These are phyloP conservation scores for Aspergillus cejpii DNA, from an alignment of 2,329 filamentous ascomycete genomes.

Conservation along the genomic window DNA sequence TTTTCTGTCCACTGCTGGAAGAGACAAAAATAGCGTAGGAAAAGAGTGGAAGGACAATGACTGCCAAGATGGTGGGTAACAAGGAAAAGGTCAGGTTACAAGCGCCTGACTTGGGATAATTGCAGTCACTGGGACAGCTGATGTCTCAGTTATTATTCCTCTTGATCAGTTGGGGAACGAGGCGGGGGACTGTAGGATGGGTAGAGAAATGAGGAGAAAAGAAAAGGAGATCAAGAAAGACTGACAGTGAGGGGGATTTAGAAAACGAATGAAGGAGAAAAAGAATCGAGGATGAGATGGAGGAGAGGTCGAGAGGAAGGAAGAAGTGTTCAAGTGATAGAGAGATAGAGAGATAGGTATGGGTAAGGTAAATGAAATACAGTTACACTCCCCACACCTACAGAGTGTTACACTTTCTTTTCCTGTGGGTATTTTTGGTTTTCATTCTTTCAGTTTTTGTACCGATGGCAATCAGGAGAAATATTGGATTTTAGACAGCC, in stretches of 20 bases:
- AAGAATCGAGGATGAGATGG: conserved; percentile 1
- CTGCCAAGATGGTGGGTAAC: conserved; percentile 6
- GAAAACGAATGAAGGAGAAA: conserved; percentile 1
- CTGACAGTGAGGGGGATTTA: background rate
- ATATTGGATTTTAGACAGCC: too few relatives aligned
- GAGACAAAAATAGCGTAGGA: background rate
- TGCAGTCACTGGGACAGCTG: conserved; percentile 8
- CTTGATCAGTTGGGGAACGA: background rate
- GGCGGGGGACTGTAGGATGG: background rate
- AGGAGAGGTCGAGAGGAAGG: conserved; percentile 4
- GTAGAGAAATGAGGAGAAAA: background rate
- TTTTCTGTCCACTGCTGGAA: background rate
- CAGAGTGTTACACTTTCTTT: too few relatives aligned
- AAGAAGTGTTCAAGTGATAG: conserved; percentile 7
- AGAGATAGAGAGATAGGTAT: conserved; percentile 1
- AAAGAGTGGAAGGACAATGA: conserved; percentile 5
- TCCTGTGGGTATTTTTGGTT: too few relatives aligned
- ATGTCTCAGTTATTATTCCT: conserved; percentile 11
- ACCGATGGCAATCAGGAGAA: too few relatives aligned
- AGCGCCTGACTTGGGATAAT: conserved; percentile 13
- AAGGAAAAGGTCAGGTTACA: conserved; percentile 10
- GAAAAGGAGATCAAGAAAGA: background rate
- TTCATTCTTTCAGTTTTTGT: too few relatives aligned
- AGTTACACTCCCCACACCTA: too few relatives aligned
- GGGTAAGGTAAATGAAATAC: too few relatives aligned